A percentile compares a stretch with the other conserved stretches of the same genome.
phyloP scores from a whole-genome alignment of 2,329 filamentous ascomycete genomes.

The Fonsecaea erecta region DNA sequence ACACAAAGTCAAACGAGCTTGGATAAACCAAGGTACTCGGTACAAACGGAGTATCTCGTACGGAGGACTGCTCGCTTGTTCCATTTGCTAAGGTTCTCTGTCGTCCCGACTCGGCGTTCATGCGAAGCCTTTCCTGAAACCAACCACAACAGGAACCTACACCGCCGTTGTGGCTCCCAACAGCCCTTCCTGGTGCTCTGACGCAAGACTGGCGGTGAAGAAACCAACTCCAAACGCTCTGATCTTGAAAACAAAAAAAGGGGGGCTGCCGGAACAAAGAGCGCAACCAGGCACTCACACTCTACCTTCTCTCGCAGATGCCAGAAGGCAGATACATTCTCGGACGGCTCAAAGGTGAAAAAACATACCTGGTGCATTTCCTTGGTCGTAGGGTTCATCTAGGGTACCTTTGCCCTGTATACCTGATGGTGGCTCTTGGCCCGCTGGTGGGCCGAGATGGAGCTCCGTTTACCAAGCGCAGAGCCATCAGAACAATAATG shows the following conservation, averaged over 20 bases:
- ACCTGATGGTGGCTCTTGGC: constrained; percentile 33
- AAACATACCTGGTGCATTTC: constrained; percentile 35
- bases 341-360: too few species aligned
- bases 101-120: neutral
- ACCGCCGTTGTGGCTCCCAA: constrained; percentile 21
- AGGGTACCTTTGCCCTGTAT: constrained; percentile 34
- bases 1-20: neutral
- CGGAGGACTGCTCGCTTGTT: neutral
- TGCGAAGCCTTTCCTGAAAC: constrained; percentile 4
- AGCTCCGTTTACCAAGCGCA: too few species aligned
- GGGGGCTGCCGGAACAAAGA: too few species aligned
- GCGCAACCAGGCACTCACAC: too few species aligned
- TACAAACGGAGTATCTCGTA: neutral
- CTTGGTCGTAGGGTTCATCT: constrained; percentile 34
- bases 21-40: neutral
- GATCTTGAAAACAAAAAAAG: constrained; percentile 1
- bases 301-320: too few species aligned
- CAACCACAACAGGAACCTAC: constrained; percentile 3
- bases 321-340: too few species aligned
- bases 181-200: constrained; percentile 22
- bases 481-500: too few species aligned
- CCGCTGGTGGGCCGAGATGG: too few species aligned
- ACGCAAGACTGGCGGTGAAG: constrained; percentile 34
- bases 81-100: neutral
- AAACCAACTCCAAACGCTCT: neutral